A percentile compares a stretch with the other conserved stretches of the same genome.
phyloP scores from a whole-genome alignment of 139 green algal genomes.

The Nannochloris sp. region DNA sequence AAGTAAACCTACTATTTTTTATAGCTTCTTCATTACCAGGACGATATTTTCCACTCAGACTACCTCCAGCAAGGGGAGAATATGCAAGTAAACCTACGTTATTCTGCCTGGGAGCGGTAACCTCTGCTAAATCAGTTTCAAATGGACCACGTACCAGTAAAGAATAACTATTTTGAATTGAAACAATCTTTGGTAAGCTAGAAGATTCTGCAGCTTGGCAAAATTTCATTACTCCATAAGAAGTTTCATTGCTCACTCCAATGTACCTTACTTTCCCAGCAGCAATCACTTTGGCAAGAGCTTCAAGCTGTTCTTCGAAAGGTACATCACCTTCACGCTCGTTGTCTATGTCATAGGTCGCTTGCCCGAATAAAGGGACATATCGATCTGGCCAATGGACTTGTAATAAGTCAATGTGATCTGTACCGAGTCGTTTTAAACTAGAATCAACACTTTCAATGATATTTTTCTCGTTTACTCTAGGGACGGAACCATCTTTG shows the following conservation, averaged over 20 bases:
- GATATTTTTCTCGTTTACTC: constrained; percentile 59
- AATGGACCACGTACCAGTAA: constrained; percentile 56
- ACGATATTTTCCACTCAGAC: constrained; percentile 65
- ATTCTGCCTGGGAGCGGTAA: constrained; percentile 29
- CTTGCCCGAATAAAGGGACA: constrained; percentile 78
- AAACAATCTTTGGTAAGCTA: constrained; percentile 64
- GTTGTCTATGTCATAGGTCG: constrained; percentile 51
- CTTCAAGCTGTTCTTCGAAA: constrained; percentile 84
- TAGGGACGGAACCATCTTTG: constrained; percentile 30
- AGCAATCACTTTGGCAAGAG: constrained; percentile 68
- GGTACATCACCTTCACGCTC: constrained; percentile 52
- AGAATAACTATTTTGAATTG: constrained; percentile 73
- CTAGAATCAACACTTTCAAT: constrained; percentile 55
- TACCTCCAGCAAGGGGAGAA: constrained; percentile 55
- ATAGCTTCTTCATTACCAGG: constrained; percentile 4
- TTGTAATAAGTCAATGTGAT: constrained; percentile 90
- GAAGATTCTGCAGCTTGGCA: constrained; percentile 33
- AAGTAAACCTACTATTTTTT: constrained; percentile 55
- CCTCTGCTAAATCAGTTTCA: constrained; percentile 83
- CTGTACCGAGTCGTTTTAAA: constrained; percentile 58
- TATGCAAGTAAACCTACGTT: constrained; percentile 87
- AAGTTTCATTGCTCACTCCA: constrained; percentile 87
- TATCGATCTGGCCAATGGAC: constrained; percentile 67
- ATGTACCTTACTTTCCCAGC: constrained; percentile 84
- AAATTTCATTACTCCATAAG: constrained; percentile 76